Evolutionary conservation across 176 grass and related monocot species (phyloP).

Genomic region (Carex myosuroides): DNA sequence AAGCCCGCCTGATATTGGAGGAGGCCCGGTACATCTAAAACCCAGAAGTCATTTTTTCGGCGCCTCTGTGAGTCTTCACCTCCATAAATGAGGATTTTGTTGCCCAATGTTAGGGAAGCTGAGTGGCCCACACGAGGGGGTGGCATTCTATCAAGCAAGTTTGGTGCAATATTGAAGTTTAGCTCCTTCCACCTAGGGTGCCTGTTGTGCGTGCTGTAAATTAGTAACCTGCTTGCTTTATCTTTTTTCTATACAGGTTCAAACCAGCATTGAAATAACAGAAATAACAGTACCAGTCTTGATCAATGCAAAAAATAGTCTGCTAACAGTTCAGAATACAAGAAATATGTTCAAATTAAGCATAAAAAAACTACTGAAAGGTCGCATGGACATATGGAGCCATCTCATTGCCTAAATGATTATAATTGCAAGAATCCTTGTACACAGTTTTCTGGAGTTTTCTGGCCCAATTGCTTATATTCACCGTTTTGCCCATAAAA

Average conservation of each 20-base stretch:
- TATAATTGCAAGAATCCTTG: not conserved
- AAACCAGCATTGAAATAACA: not conserved
- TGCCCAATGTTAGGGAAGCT: slow-evolving; percentile 52
- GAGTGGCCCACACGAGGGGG: slow-evolving; percentile 85
- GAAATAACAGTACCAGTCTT: not conserved
- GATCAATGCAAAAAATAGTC: slow-evolving; percentile 1
- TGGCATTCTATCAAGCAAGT: slow-evolving; percentile 56
- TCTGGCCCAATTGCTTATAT: not conserved
- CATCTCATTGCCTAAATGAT: not conserved
- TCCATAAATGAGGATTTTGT: slow-evolving; percentile 88
- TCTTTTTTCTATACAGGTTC: not conserved
- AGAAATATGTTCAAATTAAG: not conserved
- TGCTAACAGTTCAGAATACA: not conserved
- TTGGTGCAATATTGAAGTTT: slow-evolving; percentile 42
- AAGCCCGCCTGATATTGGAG: slow-evolving; percentile 41
- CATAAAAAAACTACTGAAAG: not conserved
- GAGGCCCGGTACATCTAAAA: slow-evolving; percentile 57
- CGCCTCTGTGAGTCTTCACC: slow-evolving; percentile 77
- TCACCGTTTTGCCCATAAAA: not conserved
- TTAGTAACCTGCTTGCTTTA: not conserved
- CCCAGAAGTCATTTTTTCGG: slow-evolving; percentile 92
- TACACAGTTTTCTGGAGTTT: not conserved
- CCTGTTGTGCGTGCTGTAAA: slow-evolving; percentile 4
- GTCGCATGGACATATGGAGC: not conserved
- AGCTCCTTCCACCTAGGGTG: slow-evolving; percentile 82